Percentiles rank a stretch among this genome's conserved stretches.
These are phyloP conservation scores for Pyrrhoderma lamaoense DNA, from an alignment of 1,284 basidiomycete genomes.

Conservation along the genomic window DNA sequence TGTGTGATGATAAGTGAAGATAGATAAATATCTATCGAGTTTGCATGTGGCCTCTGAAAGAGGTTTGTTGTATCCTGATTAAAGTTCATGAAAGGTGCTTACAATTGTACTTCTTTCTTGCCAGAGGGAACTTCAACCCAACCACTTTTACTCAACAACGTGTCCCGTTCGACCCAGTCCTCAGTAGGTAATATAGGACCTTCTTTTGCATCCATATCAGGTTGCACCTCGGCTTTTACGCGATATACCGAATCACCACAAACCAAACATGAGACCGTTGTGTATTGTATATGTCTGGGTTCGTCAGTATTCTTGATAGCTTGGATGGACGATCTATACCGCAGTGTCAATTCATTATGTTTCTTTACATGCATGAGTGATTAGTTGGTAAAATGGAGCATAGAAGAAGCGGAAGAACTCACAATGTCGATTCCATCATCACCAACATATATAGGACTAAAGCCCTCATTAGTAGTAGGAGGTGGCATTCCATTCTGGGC, in stretches of 20 bases:
- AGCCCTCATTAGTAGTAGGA: slow-evolving; percentile 33
- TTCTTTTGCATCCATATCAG: slow-evolving; percentile 54
- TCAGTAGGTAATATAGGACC: slow-evolving; percentile 62
- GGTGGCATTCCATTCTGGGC: slow-evolving; percentile 7
- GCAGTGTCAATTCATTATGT: slow-evolving; percentile 64
- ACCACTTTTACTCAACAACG: slow-evolving; percentile 57
- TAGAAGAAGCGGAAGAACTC: slow-evolving; percentile 24
- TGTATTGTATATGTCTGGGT: slow-evolving; percentile 37
- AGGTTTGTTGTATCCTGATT: too few species aligned
- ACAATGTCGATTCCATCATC: slow-evolving; percentile 64
- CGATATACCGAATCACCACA: slow-evolving; percentile 65
- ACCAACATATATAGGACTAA: slow-evolving; percentile 51
- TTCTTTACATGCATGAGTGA: slow-evolving; percentile 31
- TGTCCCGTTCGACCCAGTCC: slow-evolving; percentile 68
- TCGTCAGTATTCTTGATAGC: slow-evolving; percentile 31
- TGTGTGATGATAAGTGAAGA: background rate
- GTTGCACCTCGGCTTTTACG: slow-evolving; percentile 50
- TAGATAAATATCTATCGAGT: background rate
- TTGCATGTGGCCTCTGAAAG: too few species aligned
- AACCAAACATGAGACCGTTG: slow-evolving; percentile 59
- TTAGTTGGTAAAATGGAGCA: background rate
- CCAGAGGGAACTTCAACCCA: slow-evolving; percentile 63
- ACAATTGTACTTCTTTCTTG: slow-evolving; percentile 48
- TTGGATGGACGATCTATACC: slow-evolving; percentile 46
- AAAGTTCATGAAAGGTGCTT: slow-evolving; percentile 30